phyloP scores from a whole-genome alignment of 2,329 filamentous ascomycete genomes.

The Lasiodiplodia theobromae region DNA sequence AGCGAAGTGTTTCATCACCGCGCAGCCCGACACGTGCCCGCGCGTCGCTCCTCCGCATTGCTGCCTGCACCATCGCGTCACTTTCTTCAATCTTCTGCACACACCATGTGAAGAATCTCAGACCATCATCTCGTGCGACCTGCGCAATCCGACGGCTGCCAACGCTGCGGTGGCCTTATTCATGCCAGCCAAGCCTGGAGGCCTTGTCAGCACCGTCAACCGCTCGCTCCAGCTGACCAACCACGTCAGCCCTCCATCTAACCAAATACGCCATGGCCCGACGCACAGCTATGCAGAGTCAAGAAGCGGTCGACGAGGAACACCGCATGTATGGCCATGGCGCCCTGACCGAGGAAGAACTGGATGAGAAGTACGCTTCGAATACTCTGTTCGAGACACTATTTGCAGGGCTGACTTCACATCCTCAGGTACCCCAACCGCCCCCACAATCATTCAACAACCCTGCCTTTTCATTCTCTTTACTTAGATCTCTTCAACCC shows the following conservation, averaged over 20 bases:
- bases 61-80: slow-evolving; percentile 12
- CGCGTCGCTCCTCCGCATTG: slow-evolving; percentile 16
- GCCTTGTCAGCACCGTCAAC: slow-evolving; percentile 17
- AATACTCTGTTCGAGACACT: neutral
- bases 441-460: slow-evolving; percentile 80
- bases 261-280: slow-evolving; percentile 11
- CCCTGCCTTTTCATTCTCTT: slow-evolving; percentile 82
- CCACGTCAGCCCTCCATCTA: neutral
- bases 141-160: neutral
- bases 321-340: slow-evolving; percentile 58
- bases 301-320: slow-evolving; percentile 55
- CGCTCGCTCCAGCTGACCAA: slow-evolving; percentile 5
- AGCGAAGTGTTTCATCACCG: slow-evolving; percentile 1
- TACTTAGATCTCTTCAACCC: slow-evolving; percentile 83
- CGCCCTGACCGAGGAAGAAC: slow-evolving; percentile 51
- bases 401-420: neutral
- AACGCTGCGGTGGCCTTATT: neutral
- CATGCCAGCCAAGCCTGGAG: neutral
- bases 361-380: slow-evolving; percentile 56
- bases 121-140: neutral
- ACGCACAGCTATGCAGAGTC: slow-evolving; percentile 45
- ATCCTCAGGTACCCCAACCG: slow-evolving; percentile 75
- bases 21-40: slow-evolving; percentile 8
- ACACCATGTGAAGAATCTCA: neutral
- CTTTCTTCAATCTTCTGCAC: neutral